Conservation (phyloP, 768 basidiomycete species). For the Leccinum olivaceopallidum region DNA sequence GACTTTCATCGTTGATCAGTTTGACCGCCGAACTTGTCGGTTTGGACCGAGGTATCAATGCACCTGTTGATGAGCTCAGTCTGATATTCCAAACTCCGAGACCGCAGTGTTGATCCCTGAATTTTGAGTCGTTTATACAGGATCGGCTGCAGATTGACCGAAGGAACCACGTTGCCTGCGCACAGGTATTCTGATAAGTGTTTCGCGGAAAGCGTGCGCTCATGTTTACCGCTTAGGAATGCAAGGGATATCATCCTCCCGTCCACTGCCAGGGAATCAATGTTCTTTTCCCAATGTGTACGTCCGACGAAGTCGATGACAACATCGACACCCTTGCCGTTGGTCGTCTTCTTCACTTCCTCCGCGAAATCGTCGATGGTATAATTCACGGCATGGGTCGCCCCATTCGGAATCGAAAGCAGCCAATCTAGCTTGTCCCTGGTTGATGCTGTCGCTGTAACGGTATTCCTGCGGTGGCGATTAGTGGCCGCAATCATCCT, state of each 20-base stretch:
- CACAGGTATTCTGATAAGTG: slow-evolving; percentile 20
- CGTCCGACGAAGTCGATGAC: slow-evolving; percentile 84
- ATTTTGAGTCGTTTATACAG: slow-evolving; percentile 85
- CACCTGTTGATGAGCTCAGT: slow-evolving; percentile 63
- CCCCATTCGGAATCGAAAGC: slow-evolving; percentile 60
- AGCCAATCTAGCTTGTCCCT: slow-evolving; percentile 81
- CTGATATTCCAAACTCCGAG: slow-evolving; percentile 76
- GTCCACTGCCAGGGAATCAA: slow-evolving; percentile 67
- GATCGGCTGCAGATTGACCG: slow-evolving; percentile 62
- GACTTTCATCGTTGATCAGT: slow-evolving; percentile 3
- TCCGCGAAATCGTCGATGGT: slow-evolving; percentile 79
- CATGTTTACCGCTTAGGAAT: slow-evolving; percentile 58
- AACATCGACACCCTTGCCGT: slow-evolving; percentile 74
- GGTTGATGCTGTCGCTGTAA: slow-evolving; percentile 86
- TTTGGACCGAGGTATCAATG: slow-evolving; percentile 31
- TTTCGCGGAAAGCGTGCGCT: slow-evolving; percentile 17
- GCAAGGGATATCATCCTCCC: slow-evolving; percentile 74
- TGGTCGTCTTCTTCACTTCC: slow-evolving; percentile 67
- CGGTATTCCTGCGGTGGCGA: slow-evolving; percentile 47
- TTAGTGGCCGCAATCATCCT: slow-evolving; percentile 8
- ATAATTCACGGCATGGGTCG: slow-evolving; percentile 83
- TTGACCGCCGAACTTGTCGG: not conserved
- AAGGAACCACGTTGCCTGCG: slow-evolving; percentile 52
- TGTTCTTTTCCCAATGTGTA: slow-evolving; percentile 72
- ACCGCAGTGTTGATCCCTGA: slow-evolving; percentile 84